These are phyloP conservation scores for Pleodorina starrii DNA, from an alignment of 139 green algal genomes.

Conservation along the genomic window DNA sequence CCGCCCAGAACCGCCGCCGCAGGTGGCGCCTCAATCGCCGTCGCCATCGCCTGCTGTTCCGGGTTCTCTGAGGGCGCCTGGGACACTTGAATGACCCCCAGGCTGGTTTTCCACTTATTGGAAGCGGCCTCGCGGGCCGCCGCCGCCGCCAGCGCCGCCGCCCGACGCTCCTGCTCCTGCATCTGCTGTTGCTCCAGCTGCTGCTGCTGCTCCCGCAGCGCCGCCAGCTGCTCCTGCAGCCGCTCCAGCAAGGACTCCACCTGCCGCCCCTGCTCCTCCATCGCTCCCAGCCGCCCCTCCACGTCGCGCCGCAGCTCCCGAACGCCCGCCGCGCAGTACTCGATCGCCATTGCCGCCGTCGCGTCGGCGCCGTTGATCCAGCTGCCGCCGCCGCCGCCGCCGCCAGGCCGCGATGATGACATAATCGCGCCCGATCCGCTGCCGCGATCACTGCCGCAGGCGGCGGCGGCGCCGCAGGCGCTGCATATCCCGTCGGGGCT, in stretches of 20 bases:
- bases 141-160: no score
- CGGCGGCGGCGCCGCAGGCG: not conserved
- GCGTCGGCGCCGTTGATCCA: not conserved
- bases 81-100: no score
- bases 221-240: constrained; percentile 5
- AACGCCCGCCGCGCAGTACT: not conserved
- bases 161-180: constrained; percentile 8
- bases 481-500: not conserved
- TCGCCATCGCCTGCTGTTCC: no score
- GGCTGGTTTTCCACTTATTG: no score
- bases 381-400: not conserved
- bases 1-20: no score
- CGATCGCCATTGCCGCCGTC: not conserved
- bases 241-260: not conserved
- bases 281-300: not conserved
- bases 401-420: no score
- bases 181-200: not conserved
- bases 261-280: not conserved
- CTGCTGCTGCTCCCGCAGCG: constrained; percentile 4
- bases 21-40: no score
- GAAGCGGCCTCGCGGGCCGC: no score
- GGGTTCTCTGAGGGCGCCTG: no score
- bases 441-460: no score
- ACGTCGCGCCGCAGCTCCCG: constrained; percentile 16
- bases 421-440: no score